Evolutionary conservation across 116 monocot genomes (phyloP), one percentile per base, ranked within the genome.

Genomic region (Dioscorea cayenensis): DNA sequence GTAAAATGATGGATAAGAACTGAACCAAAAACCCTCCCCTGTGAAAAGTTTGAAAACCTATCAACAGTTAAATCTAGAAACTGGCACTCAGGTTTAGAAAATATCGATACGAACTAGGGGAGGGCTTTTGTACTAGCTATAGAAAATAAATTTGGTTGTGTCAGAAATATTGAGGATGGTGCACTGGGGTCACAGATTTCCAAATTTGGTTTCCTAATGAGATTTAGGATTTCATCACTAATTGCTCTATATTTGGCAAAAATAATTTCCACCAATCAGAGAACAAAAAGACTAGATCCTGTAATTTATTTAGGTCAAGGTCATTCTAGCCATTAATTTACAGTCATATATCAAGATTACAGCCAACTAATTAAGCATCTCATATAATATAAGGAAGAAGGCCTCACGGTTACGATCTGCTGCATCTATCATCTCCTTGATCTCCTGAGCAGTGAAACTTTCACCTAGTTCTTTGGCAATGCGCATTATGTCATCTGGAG

Each of bases 381-480:
- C 49, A 69, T 43, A 43, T 43, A 43, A 17, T 11, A 17, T 19
- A 14, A 67, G 36, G 51, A 51, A 71, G 73, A 49, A 70, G 66
- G 35, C 36, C 77, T 88, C 60, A 99, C 97, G 80, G 69, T 99
- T 77, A 7, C 66, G 68, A 74, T 99, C 94, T n/a, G 97, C 94
- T 72, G 81, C 84, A 60, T 79, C 75, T 70, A 99, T 78, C 97
- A 99, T 99, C 69, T 90, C 97, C 66, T 64, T 72, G 18, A 99
- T 86, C 74, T 99, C 97, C 27, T 82, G 63, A 29, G 66, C 52
- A 50, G 83, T 83, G 68, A 99, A 93, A 67, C 38, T 83, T 66
- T 87, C 86, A 67, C 97, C 94, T 73, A 99, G 78, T 27, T 93
- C 90, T 72, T 79, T 90, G 48, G 88, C 76, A 73, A 90, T 74